Evolutionary conservation across 23 red algal species (phyloP).

Genomic region (Rhodosorus marinus): DNA sequence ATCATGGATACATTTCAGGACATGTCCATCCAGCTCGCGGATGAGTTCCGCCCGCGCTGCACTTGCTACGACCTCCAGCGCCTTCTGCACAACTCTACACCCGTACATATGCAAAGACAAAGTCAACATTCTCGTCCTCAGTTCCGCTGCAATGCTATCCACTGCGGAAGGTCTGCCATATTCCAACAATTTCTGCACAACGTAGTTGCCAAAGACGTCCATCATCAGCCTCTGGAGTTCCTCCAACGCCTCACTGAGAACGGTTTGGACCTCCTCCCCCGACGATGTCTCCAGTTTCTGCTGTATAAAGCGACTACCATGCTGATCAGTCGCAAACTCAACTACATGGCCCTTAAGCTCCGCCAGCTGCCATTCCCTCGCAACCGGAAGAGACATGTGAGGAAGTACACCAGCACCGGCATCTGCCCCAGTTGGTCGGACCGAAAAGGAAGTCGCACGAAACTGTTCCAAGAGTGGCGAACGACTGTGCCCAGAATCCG

Average conservation of each 20-base stretch:
- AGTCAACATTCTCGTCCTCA: conserved; percentile 67
- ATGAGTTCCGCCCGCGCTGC: conserved; percentile 33
- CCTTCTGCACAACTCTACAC: conserved; percentile 98
- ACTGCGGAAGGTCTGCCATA: conserved; percentile 48
- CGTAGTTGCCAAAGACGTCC: conserved; percentile 99
- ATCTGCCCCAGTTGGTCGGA: too few relatives aligned
- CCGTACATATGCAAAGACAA: conserved; percentile 98
- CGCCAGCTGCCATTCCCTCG: conserved; percentile 58
- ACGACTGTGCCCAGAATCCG: too few relatives aligned
- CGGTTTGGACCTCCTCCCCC: background rate
- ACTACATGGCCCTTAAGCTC: conserved; percentile 78
- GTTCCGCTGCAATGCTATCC: conserved; percentile 41
- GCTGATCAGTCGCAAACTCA: conserved; percentile 95
- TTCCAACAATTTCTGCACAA: conserved; percentile 78
- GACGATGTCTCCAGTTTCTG: conserved; percentile 62
- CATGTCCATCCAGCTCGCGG: conserved; percentile 83
- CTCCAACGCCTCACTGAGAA: background rate
- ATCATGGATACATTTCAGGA: conserved; percentile 94
- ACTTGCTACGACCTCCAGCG: conserved; percentile 66
- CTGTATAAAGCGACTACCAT: conserved; percentile 98
- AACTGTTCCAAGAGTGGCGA: too few relatives aligned
- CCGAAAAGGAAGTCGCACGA: too few relatives aligned
- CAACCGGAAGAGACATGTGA: too few relatives aligned
- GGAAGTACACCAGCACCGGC: too few relatives aligned
- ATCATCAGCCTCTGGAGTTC: conserved; percentile 62